A percentile compares a stretch with the other conserved stretches of the same genome.
Evolutionary conservation across 257 asterid species (phyloP).

Genomic region (Forsythia suspensa): DNA sequence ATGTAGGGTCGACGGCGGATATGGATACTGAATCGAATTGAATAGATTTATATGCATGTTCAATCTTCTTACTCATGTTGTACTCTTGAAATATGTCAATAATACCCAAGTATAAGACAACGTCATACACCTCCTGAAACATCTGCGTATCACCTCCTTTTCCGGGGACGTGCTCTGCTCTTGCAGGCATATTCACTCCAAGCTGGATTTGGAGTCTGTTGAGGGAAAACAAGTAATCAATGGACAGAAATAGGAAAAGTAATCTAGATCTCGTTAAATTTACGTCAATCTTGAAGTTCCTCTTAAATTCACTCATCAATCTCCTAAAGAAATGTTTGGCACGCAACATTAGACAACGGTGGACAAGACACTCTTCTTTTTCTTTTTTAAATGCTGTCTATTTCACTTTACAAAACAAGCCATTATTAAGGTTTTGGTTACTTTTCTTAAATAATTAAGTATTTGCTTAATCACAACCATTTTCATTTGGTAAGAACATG

Average conservation of each 20-base stretch:
- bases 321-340: no score
- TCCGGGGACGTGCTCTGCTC: constrained; percentile 70
- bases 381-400: no score
- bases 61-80: constrained; percentile 84
- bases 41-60: constrained; percentile 77
- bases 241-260: background rate
- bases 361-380: no score
- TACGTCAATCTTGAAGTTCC: no score
- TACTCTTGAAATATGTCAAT: constrained; percentile 96
- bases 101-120: constrained; percentile 82
- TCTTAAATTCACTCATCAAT: no score
- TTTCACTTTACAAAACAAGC: background rate
- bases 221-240: constrained; percentile 1
- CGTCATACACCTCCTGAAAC: constrained; percentile 84
- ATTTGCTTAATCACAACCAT: background rate
- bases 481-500: background rate
- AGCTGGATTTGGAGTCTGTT: constrained; percentile 91
- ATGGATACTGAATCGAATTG: constrained; percentile 81
- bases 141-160: constrained; percentile 44
- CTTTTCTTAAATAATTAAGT: no score
- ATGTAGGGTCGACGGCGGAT: constrained; percentile 86
- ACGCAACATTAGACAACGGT: no score
- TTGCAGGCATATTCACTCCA: constrained; percentile 97
- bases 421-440: background rate
- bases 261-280: no score